phyloP scores from a whole-genome alignment of 768 basidiomycete species.

The Russula vinacea region DNA sequence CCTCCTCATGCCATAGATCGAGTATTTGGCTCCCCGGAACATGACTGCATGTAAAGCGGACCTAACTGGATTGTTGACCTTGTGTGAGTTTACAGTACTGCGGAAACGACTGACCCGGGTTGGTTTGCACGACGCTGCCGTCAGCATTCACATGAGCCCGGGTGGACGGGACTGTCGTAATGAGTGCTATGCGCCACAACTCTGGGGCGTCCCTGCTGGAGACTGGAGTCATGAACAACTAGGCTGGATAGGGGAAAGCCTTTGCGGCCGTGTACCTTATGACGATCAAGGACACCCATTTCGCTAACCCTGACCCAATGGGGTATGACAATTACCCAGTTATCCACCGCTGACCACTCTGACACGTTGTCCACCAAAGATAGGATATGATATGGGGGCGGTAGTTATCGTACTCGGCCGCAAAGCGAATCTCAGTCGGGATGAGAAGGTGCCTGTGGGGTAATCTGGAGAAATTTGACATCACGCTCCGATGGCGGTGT shows the following conservation, averaged over 20 bases:
- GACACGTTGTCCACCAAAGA: neutral
- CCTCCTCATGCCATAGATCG: slow-evolving; percentile 2
- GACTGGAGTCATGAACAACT: neutral
- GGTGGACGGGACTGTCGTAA: slow-evolving; percentile 9
- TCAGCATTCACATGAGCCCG: neutral
- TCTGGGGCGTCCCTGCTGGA: too few relatives aligned
- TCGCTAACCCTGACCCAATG: neutral
- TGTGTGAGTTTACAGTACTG: neutral
- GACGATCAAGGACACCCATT: neutral
- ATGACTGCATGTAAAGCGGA: neutral
- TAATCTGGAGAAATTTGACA: slow-evolving; percentile 17
- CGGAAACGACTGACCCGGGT: too few relatives aligned
- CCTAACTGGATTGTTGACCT: too few relatives aligned
- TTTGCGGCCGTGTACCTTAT: neutral
- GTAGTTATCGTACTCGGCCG: neutral
- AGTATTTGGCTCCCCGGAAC: neutral
- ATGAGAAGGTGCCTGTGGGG: neutral
- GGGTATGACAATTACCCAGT: neutral
- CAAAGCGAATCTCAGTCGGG: neutral
- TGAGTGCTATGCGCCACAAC: neutral
- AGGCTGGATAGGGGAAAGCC: slow-evolving; percentile 15
- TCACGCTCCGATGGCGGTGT: neutral
- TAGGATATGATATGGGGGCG: neutral
- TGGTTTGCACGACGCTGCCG: neutral
- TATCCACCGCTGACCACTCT: neutral